A percentile compares a stretch with the other conserved stretches of the same genome.
phyloP scores from a whole-genome alignment of 345 rosid genomes.

The Nephelium lappaceum region DNA sequence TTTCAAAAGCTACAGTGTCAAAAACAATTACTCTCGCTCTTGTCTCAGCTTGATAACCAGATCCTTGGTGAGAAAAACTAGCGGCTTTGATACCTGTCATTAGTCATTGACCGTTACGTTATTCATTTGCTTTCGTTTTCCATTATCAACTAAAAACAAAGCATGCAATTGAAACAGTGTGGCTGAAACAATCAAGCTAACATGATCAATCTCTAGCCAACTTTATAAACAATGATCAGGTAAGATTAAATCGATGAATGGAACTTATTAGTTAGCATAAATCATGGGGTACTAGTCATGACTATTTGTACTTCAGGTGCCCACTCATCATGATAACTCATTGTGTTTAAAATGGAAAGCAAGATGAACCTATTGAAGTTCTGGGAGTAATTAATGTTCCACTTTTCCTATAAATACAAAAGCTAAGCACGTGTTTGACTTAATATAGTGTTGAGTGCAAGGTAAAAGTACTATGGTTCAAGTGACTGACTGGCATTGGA shows the following conservation, averaged over 20 bases:
- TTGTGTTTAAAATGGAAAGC: not conserved
- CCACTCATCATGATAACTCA: not conserved
- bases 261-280: not conserved
- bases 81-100: constrained; percentile 42
- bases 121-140: not conserved
- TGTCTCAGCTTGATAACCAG: constrained; percentile 64
- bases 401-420: not conserved
- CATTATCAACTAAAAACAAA: not conserved
- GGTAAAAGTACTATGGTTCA: not conserved
- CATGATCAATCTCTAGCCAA: not conserved
- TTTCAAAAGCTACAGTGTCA: constrained; percentile 59
- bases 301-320: not conserved
- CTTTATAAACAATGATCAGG: not conserved
- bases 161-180: not conserved
- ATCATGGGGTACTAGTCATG: not conserved
- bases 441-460: not conserved
- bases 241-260: not conserved
- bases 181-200: constrained; percentile 2
- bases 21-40: constrained; percentile 77
- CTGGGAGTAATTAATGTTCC: not conserved
- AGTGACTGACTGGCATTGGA: not conserved
- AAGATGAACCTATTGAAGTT: not conserved
- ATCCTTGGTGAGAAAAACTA: constrained; percentile 62
- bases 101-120: constrained; percentile 8
- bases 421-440: not conserved